Evolutionary conservation across 2,329 filamentous ascomycete species (phyloP).

Genomic region (Magnaporthiopsis rhizophila): DNA sequence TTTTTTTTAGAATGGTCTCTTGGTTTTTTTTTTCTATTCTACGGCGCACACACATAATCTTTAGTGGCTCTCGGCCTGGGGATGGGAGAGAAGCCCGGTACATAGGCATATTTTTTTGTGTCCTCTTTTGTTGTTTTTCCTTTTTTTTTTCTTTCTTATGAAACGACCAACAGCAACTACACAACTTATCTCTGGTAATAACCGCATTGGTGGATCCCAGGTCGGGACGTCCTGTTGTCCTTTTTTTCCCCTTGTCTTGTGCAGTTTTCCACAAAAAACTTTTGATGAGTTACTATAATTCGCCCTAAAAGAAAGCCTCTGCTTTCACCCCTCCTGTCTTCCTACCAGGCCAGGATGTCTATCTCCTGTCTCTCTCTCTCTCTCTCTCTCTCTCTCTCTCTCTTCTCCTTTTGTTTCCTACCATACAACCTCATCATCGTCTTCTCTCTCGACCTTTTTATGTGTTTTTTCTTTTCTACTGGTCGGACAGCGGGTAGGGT

Average conservation of each 20-base stretch:
- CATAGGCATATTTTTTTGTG: slow-evolving; percentile 11
- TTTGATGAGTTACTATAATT: not conserved
- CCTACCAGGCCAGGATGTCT: not conserved
- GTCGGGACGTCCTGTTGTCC: not conserved
- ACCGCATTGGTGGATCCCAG: slow-evolving; percentile 35
- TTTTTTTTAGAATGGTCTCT: slow-evolving; percentile 10
- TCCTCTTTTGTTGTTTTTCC: not conserved
- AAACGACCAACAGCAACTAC: slow-evolving; percentile 10
- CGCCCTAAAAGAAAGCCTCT: not conserved
- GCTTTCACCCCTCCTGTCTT: not conserved
- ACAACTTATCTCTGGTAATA: slow-evolving; percentile 33
- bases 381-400: not conserved
- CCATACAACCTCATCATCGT: not conserved
- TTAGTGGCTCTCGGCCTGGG: slow-evolving; percentile 14
- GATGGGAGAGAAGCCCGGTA: slow-evolving; percentile 4
- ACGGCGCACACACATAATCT: slow-evolving; percentile 26
- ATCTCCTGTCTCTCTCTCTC: not conserved
- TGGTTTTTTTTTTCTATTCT: slow-evolving; percentile 22
- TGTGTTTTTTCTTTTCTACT: not conserved
- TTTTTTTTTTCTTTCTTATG: slow-evolving; percentile 4
- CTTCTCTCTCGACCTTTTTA: not conserved
- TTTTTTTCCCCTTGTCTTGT: slow-evolving; percentile 7
- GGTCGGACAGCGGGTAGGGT: not conserved
- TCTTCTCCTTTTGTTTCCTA: not conserved
- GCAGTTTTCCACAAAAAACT: not conserved